These are phyloP conservation scores for Pythium angustatum DNA, from an alignment of 352 stramenopile genomes.

Conservation along the genomic window DNA sequence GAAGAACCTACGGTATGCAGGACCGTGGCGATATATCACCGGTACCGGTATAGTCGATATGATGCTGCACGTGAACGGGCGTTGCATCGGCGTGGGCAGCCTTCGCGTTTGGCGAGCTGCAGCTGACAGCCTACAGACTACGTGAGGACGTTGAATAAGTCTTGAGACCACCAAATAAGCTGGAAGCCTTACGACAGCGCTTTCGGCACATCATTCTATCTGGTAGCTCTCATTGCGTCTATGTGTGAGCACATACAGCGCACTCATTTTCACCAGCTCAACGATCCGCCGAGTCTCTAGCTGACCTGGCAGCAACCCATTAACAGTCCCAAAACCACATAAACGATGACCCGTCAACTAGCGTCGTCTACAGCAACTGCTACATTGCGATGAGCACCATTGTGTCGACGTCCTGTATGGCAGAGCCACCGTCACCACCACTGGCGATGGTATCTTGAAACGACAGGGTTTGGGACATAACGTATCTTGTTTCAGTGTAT, in stretches of 20 bases:
- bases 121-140: slow-evolving; percentile 66
- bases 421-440: too few relatives aligned
- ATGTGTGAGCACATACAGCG: too few relatives aligned
- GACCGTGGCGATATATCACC: background rate
- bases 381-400: slow-evolving; percentile 67
- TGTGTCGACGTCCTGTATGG: slow-evolving; percentile 72
- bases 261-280: too few relatives aligned
- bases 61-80: background rate
- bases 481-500: too few relatives aligned
- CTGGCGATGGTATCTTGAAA: background rate
- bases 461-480: too few relatives aligned
- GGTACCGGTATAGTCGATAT: too few relatives aligned
- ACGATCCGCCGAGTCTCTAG: slow-evolving; percentile 14
- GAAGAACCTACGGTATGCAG: slow-evolving; percentile 50
- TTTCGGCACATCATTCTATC: too few relatives aligned
- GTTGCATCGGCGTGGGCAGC: slow-evolving; percentile 11
- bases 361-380: slow-evolving; percentile 47
- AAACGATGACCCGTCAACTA: too few relatives aligned
- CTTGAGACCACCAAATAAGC: slow-evolving; percentile 17
- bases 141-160: slow-evolving; percentile 68
- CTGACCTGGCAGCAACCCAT: slow-evolving; percentile 10
- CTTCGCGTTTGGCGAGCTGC: slow-evolving; percentile 48
- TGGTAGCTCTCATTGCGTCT: too few relatives aligned
- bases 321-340: too few relatives aligned
- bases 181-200: too few relatives aligned